Percentiles rank a stretch among this genome's conserved stretches.
Conservation (phyloP, 768 basidiomycete species). For the Tulasnella sp. region DNA sequence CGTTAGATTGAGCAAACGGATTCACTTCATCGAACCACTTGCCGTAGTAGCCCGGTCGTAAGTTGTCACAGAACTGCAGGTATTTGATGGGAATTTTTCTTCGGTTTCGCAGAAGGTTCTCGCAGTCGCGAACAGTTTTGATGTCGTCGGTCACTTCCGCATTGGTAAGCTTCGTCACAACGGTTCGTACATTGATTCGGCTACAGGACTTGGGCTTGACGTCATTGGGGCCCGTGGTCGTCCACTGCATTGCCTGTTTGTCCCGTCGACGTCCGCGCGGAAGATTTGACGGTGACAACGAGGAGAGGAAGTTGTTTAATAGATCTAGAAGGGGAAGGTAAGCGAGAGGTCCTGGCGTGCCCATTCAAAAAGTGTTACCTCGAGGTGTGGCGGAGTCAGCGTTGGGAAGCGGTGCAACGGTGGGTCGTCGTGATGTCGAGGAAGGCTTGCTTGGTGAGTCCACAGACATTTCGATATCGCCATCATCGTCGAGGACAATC, state of each 20-base stretch:
- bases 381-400: not conserved
- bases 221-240: not conserved
- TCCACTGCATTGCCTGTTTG: not conserved
- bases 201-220: slow-evolving; percentile 32
- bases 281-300: slow-evolving; percentile 26
- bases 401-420: not conserved
- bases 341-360: not conserved
- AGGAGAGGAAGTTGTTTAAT: slow-evolving; percentile 28
- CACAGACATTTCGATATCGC: slow-evolving; percentile 34
- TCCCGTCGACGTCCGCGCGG: not conserved
- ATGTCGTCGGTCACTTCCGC: slow-evolving; percentile 74
- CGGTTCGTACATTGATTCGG: slow-evolving; percentile 45
- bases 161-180: slow-evolving; percentile 65
- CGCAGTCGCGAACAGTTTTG: slow-evolving; percentile 59
- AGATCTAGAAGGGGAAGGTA: slow-evolving; percentile 21
- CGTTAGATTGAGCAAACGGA: not conserved
- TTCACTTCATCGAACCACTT: slow-evolving; percentile 25
- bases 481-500: slow-evolving; percentile 61
- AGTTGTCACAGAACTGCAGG: slow-evolving; percentile 77
- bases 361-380: not conserved
- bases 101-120: slow-evolving; percentile 60
- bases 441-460: slow-evolving; percentile 1
- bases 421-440: not conserved
- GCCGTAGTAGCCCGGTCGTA: slow-evolving; percentile 89
- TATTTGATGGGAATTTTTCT: slow-evolving; percentile 67